A percentile compares a stretch with the other conserved stretches of the same genome.
These are phyloP conservation scores for Termitomyces heimii DNA, from an alignment of 768 basidiomycete species.

Conservation along the genomic window DNA sequence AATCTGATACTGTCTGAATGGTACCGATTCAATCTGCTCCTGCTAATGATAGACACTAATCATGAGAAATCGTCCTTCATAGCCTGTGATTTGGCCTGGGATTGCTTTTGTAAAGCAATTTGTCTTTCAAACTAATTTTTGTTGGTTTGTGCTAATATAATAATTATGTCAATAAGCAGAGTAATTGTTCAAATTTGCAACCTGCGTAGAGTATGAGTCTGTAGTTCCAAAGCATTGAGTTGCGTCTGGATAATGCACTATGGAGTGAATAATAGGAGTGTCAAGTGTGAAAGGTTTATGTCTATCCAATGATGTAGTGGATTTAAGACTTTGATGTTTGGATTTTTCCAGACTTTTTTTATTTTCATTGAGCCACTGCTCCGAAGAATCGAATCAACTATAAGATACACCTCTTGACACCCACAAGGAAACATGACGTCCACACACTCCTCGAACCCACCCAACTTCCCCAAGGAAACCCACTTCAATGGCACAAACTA, in stretches of 20 bases:
- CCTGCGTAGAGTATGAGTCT: background rate
- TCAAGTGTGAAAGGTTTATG: conserved; percentile 15
- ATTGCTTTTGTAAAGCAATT: conserved; percentile 10
- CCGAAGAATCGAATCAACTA: too few relatives aligned
- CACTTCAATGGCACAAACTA: too few relatives aligned
- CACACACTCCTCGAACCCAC: too few relatives aligned
- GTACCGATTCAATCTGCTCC: too few relatives aligned
- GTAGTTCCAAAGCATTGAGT: background rate
- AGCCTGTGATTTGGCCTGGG: conserved; percentile 5
- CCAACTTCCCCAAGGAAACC: too few relatives aligned
- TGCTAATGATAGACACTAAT: too few relatives aligned
- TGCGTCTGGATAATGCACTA: background rate
- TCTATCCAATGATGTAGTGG: background rate
- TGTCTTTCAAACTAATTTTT: background rate
- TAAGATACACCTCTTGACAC: too few relatives aligned
- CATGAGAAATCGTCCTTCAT: too few relatives aligned
- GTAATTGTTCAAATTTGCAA: conserved; percentile 17
- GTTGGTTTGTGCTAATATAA: background rate
- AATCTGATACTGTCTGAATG: too few relatives aligned
- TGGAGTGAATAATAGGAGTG: conserved; percentile 24
- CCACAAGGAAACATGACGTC: too few relatives aligned
- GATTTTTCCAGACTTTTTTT: too few relatives aligned
- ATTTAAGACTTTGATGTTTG: background rate
- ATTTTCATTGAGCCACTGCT: too few relatives aligned
- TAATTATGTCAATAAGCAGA: background rate